A percentile compares a stretch with the other conserved stretches of the same genome.
Conservation (phyloP, 495 filamentous ascomycete genomes). For the Aspergillus saccharolyticus region DNA sequence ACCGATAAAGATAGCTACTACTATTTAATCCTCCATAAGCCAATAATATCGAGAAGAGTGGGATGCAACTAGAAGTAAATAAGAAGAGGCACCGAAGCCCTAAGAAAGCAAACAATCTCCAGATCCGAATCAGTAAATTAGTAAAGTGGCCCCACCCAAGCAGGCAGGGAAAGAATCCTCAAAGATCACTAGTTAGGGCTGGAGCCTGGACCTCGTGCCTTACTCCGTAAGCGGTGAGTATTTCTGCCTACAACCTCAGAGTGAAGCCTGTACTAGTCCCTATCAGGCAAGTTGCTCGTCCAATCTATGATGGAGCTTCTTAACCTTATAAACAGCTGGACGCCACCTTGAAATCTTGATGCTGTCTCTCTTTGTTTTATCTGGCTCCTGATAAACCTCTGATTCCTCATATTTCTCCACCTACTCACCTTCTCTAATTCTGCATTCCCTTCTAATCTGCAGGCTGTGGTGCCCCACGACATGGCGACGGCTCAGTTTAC, state of each 20-base stretch:
- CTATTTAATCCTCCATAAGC: too few relatives aligned
- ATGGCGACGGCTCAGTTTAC: slow-evolving; percentile 16
- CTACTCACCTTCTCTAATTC: not conserved
- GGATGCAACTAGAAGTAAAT: too few relatives aligned
- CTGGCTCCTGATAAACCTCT: not conserved
- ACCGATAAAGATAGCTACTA: too few relatives aligned
- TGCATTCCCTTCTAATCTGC: too few relatives aligned
- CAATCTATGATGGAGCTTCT: not conserved
- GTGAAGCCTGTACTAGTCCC: not conserved
- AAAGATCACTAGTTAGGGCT: too few relatives aligned
- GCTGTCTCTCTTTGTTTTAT: not conserved
- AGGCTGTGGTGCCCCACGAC: not conserved
- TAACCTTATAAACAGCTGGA: not conserved
- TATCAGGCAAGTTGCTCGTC: not conserved
- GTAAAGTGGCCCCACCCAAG: too few relatives aligned
- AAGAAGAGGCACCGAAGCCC: too few relatives aligned
- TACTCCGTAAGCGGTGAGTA: not conserved
- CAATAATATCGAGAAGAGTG: too few relatives aligned
- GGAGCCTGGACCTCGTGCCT: not conserved
- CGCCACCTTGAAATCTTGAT: not conserved
- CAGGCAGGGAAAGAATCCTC: too few relatives aligned
- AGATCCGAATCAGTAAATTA: too few relatives aligned
- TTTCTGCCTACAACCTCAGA: not conserved
- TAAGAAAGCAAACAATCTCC: too few relatives aligned
- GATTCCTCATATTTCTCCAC: not conserved